Base-by-base conservation (phyloP, 768 basidiomycete genomes). In the Glaciozyma antarctica region DNA sequence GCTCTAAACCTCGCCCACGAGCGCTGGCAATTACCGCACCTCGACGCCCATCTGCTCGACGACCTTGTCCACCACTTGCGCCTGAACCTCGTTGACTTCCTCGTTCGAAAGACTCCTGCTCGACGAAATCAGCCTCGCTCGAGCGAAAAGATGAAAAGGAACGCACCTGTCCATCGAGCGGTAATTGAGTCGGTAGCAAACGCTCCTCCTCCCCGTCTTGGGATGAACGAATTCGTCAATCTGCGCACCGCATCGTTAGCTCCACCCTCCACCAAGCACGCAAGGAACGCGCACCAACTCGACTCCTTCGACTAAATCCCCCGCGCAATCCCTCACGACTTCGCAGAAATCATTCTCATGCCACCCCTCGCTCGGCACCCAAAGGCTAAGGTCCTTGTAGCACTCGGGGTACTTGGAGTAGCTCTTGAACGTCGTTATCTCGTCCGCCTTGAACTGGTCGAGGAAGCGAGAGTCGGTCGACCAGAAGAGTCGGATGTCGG, bases 341-440 rank as follows among this genome's bases (percentile, higher is more conserved):
- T 99, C 95, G 74, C 90, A 98, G 74, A 97, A 88, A 76, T 99
- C 95, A 74, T 98, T 97, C 70, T 97, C 94, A 75, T 95, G 92
- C 71, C 92, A 79, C 8, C 68, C 55, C 16, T 15, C 52, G 38
- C 58, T 43, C 54, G 34, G 63, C 28, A 86, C 74, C 95, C 95
- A 99, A 79, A 98, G 95, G 75, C 88, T 90, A 73, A 95, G 81
- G 73, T 99, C 95, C 78, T 92, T 93, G 82, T 87, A 88, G 75
- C 88, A 90, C 12, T 87, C 81, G 3, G 95, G 95, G 76, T 89
- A 92, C 77, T 86, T 82, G 79, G 64, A 66, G 78, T 92, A 98
- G 0, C 90, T 84, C 73, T 85, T 84, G 82, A 98, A 99, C 2
- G 84, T 82, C 16, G 81, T 83, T 70, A 99, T 88, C 65, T 84